Evolutionary conservation across 805 yeast genomes (phyloP).

Genomic region (Candida ficus): DNA sequence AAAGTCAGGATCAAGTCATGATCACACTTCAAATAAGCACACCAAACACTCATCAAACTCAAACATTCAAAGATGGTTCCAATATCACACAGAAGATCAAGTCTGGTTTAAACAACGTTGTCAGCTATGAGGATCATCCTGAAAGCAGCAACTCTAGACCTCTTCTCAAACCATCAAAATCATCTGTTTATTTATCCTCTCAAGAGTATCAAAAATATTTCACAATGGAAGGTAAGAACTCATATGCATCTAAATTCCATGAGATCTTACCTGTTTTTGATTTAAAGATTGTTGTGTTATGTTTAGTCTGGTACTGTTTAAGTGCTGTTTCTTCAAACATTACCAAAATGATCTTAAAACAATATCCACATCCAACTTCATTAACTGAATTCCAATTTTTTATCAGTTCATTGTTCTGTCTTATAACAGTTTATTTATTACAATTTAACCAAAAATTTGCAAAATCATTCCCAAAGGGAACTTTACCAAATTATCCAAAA

Average conservation of each 20-base stretch:
- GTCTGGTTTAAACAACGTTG: not conserved
- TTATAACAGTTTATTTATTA: conserved; percentile 37
- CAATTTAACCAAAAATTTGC: conserved; percentile 28
- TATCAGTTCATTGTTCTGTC: conserved; percentile 60
- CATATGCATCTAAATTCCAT: conserved; percentile 8
- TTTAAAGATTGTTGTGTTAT: conserved; percentile 45
- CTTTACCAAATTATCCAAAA: conserved; percentile 39
- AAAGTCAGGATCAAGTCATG: conserved; percentile 1
- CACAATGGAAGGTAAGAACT: conserved; percentile 17
- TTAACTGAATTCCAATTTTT: conserved; percentile 84
- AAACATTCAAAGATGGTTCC: conserved; percentile 3
- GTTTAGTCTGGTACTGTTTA: conserved; percentile 73
- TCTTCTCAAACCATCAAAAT: conserved; percentile 24
- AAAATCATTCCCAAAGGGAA: conserved; percentile 41
- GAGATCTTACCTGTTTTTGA: conserved; percentile 29
- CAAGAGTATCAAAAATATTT: conserved; percentile 22
- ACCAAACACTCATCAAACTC: conserved; percentile 3
- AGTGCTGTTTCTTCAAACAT: conserved; percentile 80
- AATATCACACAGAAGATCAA: conserved; percentile 4
- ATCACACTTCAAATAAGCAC: conserved; percentile 11
- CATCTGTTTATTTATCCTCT: conserved; percentile 17
- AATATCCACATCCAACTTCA: conserved; percentile 78
- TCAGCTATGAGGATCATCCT: not conserved
- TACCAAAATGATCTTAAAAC: conserved; percentile 67
- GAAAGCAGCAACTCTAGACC: conserved; percentile 1